Base-by-base conservation (phyloP, 176 grass and related monocot genomes). In the Canna indica region DNA sequence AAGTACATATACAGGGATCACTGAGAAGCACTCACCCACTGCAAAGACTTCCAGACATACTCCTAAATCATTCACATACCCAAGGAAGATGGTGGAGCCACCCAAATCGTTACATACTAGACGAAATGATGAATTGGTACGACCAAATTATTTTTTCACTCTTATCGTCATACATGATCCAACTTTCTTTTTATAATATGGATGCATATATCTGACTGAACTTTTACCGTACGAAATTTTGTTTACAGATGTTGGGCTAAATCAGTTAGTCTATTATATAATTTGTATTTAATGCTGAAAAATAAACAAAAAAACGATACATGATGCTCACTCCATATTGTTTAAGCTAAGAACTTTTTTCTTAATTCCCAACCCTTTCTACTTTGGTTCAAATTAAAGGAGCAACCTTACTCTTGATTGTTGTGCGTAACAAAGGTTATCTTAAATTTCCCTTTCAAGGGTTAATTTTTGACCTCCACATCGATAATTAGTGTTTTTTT, bases 71-170 rank as follows among this genome's bases (percentile, higher is more conserved):
- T 79, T 67, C 53, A 82, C 81, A 38, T 66, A 79, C 70, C 72
- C 67, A 28, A 86, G 81, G 72, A 93, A 74, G 15, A 69, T 71
- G 46, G 25, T 81, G 56, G 83, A 90, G 39, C 71, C 86, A 77
- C 77, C 89, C 30, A 84, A 83, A 70, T 74, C 82, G 70, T 82
- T 79, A 62, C 88, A 90, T 75, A 77, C 62, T 2, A 77, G 80
- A 83, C 62, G 77, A 63, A 82, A 75, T 76, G 79, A 47, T 16
- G 18, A 73, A 18, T 80, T 90, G 94, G 94, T 97, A 93, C 57
- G 74, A 16, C 32, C 28, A 24, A 45, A n/a, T 41, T 39, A 39
- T 47, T 2, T 15, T 77, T 6, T 17, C 16, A 29, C 26, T 10
- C 45, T 66, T 34, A 8, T 47, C 65, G 5, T 30, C 28, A 75